phyloP scores from a whole-genome alignment of 768 basidiomycete species.

The Russula virescens region DNA sequence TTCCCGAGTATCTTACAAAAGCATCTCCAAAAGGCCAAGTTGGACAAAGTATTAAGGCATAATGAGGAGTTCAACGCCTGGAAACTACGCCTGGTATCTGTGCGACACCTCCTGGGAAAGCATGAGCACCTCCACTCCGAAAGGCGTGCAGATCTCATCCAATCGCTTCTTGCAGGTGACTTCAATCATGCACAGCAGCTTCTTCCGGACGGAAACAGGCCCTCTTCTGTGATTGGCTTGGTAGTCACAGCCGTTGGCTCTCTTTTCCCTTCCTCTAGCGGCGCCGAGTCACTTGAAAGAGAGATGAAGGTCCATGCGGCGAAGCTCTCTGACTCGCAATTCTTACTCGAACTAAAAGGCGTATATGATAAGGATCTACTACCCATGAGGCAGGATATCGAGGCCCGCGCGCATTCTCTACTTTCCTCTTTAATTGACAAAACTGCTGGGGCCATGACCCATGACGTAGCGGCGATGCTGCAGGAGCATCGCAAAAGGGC shows the following conservation, averaged over 20 bases:
- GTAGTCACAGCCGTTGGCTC: not conserved
- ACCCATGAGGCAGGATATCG: not conserved
- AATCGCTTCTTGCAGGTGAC: not conserved
- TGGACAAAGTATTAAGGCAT: not conserved
- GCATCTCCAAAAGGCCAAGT: not conserved
- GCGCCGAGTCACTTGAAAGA: not conserved
- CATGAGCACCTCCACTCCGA: not conserved
- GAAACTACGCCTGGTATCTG: not conserved
- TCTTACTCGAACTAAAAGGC: conserved; percentile 8
- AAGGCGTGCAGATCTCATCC: not conserved
- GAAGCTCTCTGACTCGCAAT: conserved; percentile 1
- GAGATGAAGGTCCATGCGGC: conserved; percentile 6
- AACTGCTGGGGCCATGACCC: not conserved
- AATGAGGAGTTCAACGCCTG: not conserved
- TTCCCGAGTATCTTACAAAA: not conserved
- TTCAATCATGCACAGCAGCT: not conserved
- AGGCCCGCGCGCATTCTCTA: not conserved
- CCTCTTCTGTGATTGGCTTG: not conserved
- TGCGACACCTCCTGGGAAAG: not conserved
- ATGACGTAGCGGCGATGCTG: conserved; percentile 9
- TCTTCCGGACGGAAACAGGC: not conserved
- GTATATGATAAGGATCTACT: not conserved
- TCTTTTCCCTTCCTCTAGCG: not conserved
- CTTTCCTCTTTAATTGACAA: conserved; percentile 9
- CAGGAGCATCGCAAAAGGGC: not conserved